Evolutionary conservation across 768 basidiomycete genomes (phyloP).

Genomic region (Pleurotus tuoliensis): DNA sequence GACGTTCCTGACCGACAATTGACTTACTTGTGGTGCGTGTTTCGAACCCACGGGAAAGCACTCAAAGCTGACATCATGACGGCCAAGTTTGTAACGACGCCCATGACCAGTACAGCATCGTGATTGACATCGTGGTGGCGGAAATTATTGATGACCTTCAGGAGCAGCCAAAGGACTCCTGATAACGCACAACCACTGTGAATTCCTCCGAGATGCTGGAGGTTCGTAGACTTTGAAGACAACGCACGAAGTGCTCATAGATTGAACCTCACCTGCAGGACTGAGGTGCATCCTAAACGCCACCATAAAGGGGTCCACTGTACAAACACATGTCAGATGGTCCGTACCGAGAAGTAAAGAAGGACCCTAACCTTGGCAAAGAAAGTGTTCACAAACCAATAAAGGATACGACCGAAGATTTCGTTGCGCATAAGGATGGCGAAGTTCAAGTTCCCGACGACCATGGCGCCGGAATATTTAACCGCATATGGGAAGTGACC

Average conservation of each 20-base stretch:
- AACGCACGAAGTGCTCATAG: not conserved
- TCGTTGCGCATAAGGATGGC: slow-evolving; percentile 77
- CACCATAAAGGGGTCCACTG: slow-evolving; percentile 50
- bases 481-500: slow-evolving; percentile 65
- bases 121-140: slow-evolving; percentile 43
- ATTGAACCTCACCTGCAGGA: slow-evolving; percentile 49
- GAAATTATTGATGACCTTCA: slow-evolving; percentile 58
- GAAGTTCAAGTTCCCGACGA: slow-evolving; percentile 67
- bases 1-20: not conserved
- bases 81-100: slow-evolving; percentile 52
- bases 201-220: slow-evolving; percentile 73
- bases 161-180: slow-evolving; percentile 66
- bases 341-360: not conserved
- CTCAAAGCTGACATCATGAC: slow-evolving; percentile 58
- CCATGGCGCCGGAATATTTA: slow-evolving; percentile 60
- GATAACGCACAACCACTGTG: slow-evolving; percentile 74
- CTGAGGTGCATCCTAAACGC: slow-evolving; percentile 69
- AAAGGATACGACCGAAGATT: slow-evolving; percentile 67
- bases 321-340: slow-evolving; percentile 8
- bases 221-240: slow-evolving; percentile 7
- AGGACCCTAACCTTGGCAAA: slow-evolving; percentile 59
- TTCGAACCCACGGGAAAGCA: slow-evolving; percentile 78
- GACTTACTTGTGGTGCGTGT: slow-evolving; percentile 74
- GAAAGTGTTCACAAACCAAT: slow-evolving; percentile 58
- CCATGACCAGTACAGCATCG: slow-evolving; percentile 56